phyloP scores from a whole-genome alignment of 1,139 yeast species.

The Protomyces macrosporus region DNA sequence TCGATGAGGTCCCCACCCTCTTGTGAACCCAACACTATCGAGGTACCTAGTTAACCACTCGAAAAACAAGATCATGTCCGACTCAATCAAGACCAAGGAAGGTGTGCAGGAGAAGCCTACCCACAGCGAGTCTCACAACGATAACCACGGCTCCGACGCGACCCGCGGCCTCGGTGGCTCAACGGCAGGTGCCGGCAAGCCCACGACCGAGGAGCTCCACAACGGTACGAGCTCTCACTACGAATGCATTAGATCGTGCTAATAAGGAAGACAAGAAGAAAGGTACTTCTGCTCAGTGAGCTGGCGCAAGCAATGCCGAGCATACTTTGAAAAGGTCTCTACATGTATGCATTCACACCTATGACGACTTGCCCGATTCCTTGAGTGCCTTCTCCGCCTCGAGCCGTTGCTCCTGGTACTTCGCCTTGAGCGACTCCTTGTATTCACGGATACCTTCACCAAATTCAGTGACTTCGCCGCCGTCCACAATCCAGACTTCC shows the following conservation, averaged over 20 bases:
- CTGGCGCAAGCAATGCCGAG: background rate
- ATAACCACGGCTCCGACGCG: background rate
- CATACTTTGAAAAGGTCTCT: too few relatives aligned
- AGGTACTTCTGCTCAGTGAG: background rate
- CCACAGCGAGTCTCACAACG: background rate
- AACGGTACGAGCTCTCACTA: background rate
- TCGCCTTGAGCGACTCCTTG: slow-evolving; percentile 28
- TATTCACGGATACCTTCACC: slow-evolving; percentile 30
- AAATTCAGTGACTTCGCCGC: slow-evolving; percentile 25
- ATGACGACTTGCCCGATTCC: background rate
- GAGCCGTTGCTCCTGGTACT: slow-evolving; percentile 17
- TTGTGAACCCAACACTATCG: too few relatives aligned
- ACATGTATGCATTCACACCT: too few relatives aligned
- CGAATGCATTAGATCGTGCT: background rate
- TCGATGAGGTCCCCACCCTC: too few relatives aligned
- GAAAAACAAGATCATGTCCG: too few relatives aligned
- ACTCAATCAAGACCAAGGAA: background rate
- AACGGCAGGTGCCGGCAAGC: background rate
- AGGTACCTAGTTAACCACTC: too few relatives aligned
- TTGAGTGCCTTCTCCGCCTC: background rate
- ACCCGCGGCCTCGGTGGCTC: background rate
- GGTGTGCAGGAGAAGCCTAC: background rate
- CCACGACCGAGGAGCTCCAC: background rate
- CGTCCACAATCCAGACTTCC: slow-evolving; percentile 43
- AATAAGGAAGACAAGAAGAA: background rate